These are phyloP conservation scores for Fusarium temperatum DNA, from an alignment of 2,329 filamentous ascomycete genomes.

Conservation along the genomic window DNA sequence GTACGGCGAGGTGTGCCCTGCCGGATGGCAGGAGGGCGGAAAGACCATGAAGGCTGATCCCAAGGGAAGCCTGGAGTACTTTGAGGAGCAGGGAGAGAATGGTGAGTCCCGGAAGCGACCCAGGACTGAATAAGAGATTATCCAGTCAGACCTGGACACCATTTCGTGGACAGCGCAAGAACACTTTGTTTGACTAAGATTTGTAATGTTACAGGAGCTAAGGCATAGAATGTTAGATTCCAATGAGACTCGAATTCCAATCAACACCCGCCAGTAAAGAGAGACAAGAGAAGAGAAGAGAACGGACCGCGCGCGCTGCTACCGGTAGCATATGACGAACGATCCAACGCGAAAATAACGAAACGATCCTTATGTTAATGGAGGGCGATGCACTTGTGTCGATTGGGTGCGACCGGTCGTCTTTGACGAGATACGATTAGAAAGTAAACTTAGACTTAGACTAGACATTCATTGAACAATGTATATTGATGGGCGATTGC, in stretches of 20 bases:
- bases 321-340: slow-evolving; percentile 17
- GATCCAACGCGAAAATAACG: slow-evolving; percentile 3
- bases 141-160: neutral
- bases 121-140: slow-evolving; percentile 18
- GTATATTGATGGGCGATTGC: neutral
- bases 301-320: neutral
- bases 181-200: slow-evolving; percentile 26
- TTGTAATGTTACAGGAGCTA: slow-evolving; percentile 32
- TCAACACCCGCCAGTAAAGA: slow-evolving; percentile 26
- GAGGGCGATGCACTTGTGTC: neutral
- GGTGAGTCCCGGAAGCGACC: slow-evolving; percentile 37
- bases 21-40: slow-evolving; percentile 58
- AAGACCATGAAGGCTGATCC: slow-evolving; percentile 62
- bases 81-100: slow-evolving; percentile 43
- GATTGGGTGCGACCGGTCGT: neutral
- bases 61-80: slow-evolving; percentile 61
- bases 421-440: slow-evolving; percentile 8
- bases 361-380: slow-evolving; percentile 18
- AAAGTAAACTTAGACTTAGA: slow-evolving; percentile 18
- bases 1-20: slow-evolving; percentile 77
- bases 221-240: slow-evolving; percentile 33
- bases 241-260: slow-evolving; percentile 28
- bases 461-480: slow-evolving; percentile 17
- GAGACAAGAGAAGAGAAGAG: neutral
- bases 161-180: neutral